phyloP scores from a whole-genome alignment of 179 eudicot species.

The Actinidia chinensis region DNA sequence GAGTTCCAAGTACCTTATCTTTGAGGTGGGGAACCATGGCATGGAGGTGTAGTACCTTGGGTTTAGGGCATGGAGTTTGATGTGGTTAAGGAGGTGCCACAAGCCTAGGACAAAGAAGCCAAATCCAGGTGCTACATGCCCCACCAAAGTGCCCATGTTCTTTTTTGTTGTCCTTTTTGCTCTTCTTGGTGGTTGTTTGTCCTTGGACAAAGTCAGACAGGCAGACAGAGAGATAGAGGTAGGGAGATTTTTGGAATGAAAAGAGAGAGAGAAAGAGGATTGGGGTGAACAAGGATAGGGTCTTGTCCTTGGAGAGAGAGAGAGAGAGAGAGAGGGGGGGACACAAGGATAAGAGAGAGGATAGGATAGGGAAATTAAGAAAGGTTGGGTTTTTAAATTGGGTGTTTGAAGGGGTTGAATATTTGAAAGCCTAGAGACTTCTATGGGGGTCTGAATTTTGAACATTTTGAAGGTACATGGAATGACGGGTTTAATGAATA shows the following conservation, averaged over 20 bases:
- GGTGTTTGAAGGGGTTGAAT: not conserved
- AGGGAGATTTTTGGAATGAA: not conserved
- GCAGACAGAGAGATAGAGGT: too few species aligned
- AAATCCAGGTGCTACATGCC: constrained; percentile 76
- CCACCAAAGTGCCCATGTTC: constrained; percentile 63
- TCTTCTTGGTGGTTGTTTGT: too few species aligned
- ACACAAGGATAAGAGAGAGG: not conserved
- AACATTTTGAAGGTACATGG: not conserved
- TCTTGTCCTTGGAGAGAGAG: not conserved
- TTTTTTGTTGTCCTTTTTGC: not conserved
- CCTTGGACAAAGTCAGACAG: too few species aligned
- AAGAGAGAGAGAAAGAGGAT: not conserved
- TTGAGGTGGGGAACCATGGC: constrained; percentile 61
- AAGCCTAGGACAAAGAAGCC: constrained; percentile 64
- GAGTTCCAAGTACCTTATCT: constrained; percentile 45
- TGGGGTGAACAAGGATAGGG: not conserved
- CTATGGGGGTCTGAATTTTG: constrained; percentile 8
- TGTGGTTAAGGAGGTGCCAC: constrained; percentile 75
- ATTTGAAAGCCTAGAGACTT: constrained; percentile 10
- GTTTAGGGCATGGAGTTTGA: constrained; percentile 42
- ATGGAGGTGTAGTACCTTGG: constrained; percentile 40
- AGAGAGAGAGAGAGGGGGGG: not conserved
- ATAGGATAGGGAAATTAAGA: not conserved
- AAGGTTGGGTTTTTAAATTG: not conserved
- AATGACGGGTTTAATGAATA: not conserved